Evolutionary conservation across 768 basidiomycete genomes (phyloP), one percentile per base, ranked within the genome.

Genomic region (Suillus plorans): DNA sequence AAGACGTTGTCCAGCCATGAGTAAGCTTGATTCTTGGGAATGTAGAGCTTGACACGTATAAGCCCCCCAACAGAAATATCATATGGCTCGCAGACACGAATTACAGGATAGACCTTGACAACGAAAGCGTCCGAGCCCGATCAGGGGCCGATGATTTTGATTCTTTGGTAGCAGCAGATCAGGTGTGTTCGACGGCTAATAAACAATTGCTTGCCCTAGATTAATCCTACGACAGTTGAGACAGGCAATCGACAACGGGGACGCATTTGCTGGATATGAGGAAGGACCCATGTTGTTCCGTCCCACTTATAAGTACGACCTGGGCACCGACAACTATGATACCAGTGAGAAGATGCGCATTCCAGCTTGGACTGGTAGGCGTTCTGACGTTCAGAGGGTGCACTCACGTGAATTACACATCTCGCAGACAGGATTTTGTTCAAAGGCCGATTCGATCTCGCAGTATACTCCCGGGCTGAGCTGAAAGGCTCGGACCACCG

Each of bases 11-110:
- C 84, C 20, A 90, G 88, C 70, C 97, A 99, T 67, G 92, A 98
- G 97, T 98, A 77, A 70, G 90, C 77, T 60, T 31, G 25, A 58
- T 61, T 20, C 50, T 64, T 6, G 42, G 50, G 45, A 20, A 55
- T 39, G 61, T 67, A 39, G 12, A n/a, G 39, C 28, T 63, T 60
- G 62, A 36, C 41, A 31, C 41, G 68, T 5, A 69, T 62, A 7
- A 60, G 62, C n/a, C 1, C 1, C 56, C 28, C n/a, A 22, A 14
- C 69, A 99, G 97, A 63, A 92, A 95, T 74, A 83, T 98, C 41
- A 83, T 99, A 52, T 99, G 96, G 95, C 81, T 95, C 10, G 96
- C 91, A 12, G 97, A 99, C 76, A 91, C 92, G 58, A 99, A 99
- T 73, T 99, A 99, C 74, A 91, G 97, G 25, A 89, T 99, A 64